These are phyloP conservation scores for Plasmodium cynomolgi DNA, from an alignment of 169 alveolate genomes.

Conservation along the genomic window DNA sequence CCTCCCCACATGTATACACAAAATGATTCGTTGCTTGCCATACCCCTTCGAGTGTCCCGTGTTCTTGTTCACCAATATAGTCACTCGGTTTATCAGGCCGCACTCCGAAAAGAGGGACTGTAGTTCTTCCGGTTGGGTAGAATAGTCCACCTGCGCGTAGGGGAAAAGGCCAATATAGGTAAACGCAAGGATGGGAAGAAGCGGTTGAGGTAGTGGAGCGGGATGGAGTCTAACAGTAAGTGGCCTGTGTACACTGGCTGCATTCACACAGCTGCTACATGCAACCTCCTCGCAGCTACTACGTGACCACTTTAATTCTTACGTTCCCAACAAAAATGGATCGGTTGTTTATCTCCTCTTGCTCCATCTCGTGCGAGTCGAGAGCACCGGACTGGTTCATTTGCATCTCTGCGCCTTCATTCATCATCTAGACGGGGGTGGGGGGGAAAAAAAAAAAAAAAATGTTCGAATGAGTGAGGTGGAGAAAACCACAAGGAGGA, in stretches of 20 bases:
- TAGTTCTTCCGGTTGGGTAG: constrained; percentile 92
- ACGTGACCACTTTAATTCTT: not conserved
- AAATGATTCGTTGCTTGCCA: not conserved
- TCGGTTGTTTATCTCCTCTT: constrained; percentile 85
- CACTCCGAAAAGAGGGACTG: constrained; percentile 93
- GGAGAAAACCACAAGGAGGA: not conserved
- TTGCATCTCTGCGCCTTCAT: constrained; percentile 74
- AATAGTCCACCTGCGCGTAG: constrained; percentile 90
- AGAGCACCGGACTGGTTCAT: constrained; percentile 44
- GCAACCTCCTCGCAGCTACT: not conserved
- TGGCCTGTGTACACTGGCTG: not conserved
- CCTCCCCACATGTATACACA: not conserved
- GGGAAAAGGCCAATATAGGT: not conserved
- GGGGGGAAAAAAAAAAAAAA: not conserved
- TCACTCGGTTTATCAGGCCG: constrained; percentile 91
- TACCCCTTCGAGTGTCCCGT: constrained; percentile 94
- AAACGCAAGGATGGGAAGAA: not conserved
- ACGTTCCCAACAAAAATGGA: constrained; percentile 87
- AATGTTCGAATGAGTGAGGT: not conserved
- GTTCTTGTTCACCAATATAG: constrained; percentile 93
- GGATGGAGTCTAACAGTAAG: not conserved
- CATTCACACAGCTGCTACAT: not conserved
- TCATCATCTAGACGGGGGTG: constrained; percentile 53
- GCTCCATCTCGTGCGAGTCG: constrained; percentile 72
- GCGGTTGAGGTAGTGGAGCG: not conserved